A percentile compares a stretch with the other conserved stretches of the same genome.
These are phyloP conservation scores for Curvularia sp. DNA, from an alignment of 2,329 filamentous ascomycete genomes.

Conservation along the genomic window DNA sequence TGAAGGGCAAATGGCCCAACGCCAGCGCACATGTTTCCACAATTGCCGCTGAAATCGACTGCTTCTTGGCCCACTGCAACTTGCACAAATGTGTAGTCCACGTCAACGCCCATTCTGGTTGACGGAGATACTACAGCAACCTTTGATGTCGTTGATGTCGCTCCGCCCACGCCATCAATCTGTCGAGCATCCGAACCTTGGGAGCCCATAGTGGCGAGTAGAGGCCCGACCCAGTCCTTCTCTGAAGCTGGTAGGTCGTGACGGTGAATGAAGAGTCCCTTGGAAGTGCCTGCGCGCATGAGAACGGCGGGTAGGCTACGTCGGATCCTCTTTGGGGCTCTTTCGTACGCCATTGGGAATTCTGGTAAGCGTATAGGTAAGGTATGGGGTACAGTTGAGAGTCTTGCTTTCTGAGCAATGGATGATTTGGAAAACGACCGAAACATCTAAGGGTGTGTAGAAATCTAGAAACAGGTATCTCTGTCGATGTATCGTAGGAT, in stretches of 20 bases:
- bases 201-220: conserved; percentile 67
- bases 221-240: conserved; percentile 60
- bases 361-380: conserved; percentile 12
- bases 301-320: conserved; percentile 45
- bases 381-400: conserved; percentile 10
- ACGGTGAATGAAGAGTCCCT: conserved; percentile 51
- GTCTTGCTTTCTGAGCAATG: conserved; percentile 1
- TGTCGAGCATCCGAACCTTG: conserved; percentile 72
- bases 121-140: conserved; percentile 67
- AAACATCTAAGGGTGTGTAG: conserved; percentile 13
- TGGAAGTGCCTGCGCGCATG: conserved; percentile 52
- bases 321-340: conserved; percentile 22
- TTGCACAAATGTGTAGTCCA: conserved; percentile 75
- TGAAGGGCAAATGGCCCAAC: conserved; percentile 70
- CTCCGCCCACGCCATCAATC: conserved; percentile 73
- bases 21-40: conserved; percentile 73
- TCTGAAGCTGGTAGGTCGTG: conserved; percentile 59
- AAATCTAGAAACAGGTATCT: neutral
- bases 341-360: conserved; percentile 20
- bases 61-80: conserved; percentile 67
- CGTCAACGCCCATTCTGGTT: conserved; percentile 56
- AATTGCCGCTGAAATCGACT: conserved; percentile 74
- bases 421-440: conserved; percentile 10
- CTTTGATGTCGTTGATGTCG: conserved; percentile 72
- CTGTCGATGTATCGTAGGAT: neutral